phyloP scores from a whole-genome alignment of 2,329 filamentous ascomycete genomes.

The Berkeleyomyces rouxiae region DNA sequence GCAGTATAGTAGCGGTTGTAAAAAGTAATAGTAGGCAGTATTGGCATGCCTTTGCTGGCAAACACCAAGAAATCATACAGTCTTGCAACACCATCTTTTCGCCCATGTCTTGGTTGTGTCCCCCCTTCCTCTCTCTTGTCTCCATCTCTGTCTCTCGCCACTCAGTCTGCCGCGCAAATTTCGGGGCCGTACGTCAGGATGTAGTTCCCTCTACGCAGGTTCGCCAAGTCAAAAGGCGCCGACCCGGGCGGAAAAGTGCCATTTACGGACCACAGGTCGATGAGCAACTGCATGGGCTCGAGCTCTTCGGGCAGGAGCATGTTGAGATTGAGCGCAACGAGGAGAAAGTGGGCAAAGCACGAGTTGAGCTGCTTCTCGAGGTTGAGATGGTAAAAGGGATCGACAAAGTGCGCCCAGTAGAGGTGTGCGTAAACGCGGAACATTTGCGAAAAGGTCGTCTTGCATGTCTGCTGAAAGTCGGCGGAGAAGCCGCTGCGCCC shows the following conservation, averaged over 20 bases:
- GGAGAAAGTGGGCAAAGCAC: constrained; percentile 55
- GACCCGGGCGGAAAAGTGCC: constrained; percentile 54
- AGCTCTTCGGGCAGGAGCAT: constrained; percentile 61
- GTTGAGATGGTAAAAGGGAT: constrained; percentile 56
- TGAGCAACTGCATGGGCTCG: constrained; percentile 68
- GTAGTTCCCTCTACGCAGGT: constrained; percentile 30
- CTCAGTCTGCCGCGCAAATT: constrained; percentile 12
- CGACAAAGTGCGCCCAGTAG: constrained; percentile 69
- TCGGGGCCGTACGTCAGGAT: constrained; percentile 17
- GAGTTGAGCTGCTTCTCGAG: constrained; percentile 53
- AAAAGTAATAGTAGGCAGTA: not conserved
- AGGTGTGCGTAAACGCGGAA: constrained; percentile 81
- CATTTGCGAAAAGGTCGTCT: constrained; percentile 74
- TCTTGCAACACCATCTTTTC: not conserved
- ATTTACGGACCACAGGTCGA: constrained; percentile 64
- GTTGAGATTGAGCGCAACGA: constrained; percentile 49
- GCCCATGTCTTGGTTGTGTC: not conserved
- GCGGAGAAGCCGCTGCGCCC: constrained; percentile 67
- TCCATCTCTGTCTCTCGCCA: too few relatives aligned
- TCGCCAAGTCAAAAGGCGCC: constrained; percentile 34
- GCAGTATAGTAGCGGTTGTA: not conserved
- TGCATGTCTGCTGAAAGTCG: constrained; percentile 62
- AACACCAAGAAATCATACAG: not conserved
- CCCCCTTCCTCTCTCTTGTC: not conserved
- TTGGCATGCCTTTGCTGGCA: not conserved